Evolutionary conservation across 352 stramenopile genomes (phyloP).

Genomic region (Halophytophthora batemanensis): DNA sequence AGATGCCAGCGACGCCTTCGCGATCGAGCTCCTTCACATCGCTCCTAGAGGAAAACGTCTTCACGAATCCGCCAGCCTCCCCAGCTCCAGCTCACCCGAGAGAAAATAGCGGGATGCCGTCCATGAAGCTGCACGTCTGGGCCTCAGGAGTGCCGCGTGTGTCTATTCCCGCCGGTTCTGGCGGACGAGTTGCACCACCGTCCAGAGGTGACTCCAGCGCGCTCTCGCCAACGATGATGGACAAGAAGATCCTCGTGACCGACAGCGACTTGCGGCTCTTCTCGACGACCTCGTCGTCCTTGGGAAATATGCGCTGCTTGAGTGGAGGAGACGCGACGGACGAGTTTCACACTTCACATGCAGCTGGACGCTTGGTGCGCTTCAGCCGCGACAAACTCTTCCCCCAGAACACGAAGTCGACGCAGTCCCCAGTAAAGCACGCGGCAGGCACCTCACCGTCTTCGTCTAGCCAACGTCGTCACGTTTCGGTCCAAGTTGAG

Average conservation of each 20-base stretch:
- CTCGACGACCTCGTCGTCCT: conserved; percentile 10
- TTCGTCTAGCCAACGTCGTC: no score
- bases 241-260: conserved; percentile 50
- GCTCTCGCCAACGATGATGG: conserved; percentile 32
- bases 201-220: conserved; percentile 16
- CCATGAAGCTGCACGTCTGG: conserved; percentile 15
- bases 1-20: no score
- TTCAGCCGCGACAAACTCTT: conserved; percentile 23
- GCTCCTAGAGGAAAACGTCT: conserved; percentile 16
- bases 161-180: not conserved
- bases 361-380: not conserved
- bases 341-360: not conserved
- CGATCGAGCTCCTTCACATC: conserved; percentile 10
- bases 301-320: conserved; percentile 16
- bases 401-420: conserved; percentile 12
- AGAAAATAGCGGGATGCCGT: not conserved
- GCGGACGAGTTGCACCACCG: not conserved
- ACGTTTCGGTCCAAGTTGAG: no score
- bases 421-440: not conserved
- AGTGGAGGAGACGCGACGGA: not conserved
- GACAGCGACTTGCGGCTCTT: conserved; percentile 42
- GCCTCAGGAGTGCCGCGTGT: not conserved
- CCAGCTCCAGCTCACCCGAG: not conserved
- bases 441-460: no score
- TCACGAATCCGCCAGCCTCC: conserved; percentile 3